A percentile compares a stretch with the other conserved stretches of the same genome.
Evolutionary conservation across 1,139 yeast genomes (phyloP).

Genomic region (Sugiyamaella paludigena): DNA sequence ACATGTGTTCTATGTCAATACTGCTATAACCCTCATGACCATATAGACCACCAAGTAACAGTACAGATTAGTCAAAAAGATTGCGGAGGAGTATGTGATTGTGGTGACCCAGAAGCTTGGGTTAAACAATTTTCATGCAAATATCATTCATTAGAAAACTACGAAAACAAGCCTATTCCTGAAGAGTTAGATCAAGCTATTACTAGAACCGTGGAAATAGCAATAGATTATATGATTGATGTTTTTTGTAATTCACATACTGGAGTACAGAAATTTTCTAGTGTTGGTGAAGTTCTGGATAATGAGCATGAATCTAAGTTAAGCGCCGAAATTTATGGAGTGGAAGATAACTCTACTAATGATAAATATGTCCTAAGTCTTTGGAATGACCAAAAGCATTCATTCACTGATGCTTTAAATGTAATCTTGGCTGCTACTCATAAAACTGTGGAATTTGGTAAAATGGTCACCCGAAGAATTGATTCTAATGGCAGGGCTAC

Average conservation of each 20-base stretch:
- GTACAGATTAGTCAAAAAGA: conserved; percentile 73
- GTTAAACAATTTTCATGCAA: conserved; percentile 53
- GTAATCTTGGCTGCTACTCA: conserved; percentile 63
- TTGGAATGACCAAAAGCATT: conserved; percentile 79
- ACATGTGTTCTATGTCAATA: conserved; percentile 81
- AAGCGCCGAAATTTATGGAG: conserved; percentile 41
- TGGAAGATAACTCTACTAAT: conserved; percentile 40
- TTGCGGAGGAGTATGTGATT: conserved; percentile 92
- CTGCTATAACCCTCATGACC: conserved; percentile 72
- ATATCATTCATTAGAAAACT: conserved; percentile 31
- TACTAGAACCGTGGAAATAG: conserved; percentile 47
- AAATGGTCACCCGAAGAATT: conserved; percentile 67
- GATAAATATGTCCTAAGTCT: conserved; percentile 56
- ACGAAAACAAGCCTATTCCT: conserved; percentile 28
- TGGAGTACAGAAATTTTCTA: conserved; percentile 36
- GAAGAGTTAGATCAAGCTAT: conserved; percentile 33
- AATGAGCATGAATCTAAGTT: conserved; percentile 38
- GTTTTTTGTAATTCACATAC: conserved; percentile 51
- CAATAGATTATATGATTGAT: conserved; percentile 75
- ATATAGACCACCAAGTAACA: conserved; percentile 72
- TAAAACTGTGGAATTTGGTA: conserved; percentile 64
- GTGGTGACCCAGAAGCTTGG: conserved; percentile 91
- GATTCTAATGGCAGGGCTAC: conserved; percentile 67
- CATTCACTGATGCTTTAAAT: conserved; percentile 69
- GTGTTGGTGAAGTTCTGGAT: conserved; percentile 26